Evolutionary conservation across 352 stramenopile species (phyloP).

Genomic region (Phytophthora idaei): DNA sequence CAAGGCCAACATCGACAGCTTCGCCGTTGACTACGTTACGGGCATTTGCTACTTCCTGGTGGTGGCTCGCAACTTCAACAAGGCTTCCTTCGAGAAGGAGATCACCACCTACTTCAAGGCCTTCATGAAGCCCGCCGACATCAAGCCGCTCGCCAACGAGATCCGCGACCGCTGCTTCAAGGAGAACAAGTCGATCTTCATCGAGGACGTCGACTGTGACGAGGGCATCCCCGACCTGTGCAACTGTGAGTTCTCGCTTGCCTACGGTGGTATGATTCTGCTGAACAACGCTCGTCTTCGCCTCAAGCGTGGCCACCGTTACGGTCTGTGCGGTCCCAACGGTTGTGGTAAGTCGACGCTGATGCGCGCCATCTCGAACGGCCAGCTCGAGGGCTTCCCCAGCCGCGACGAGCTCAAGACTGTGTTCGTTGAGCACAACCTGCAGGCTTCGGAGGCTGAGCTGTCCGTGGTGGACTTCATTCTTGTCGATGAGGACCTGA

Average conservation of each 20-base stretch:
- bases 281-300: constrained; percentile 92
- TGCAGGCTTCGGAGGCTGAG: constrained; percentile 91
- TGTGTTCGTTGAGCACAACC: constrained; percentile 97
- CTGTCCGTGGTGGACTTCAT: constrained; percentile 88
- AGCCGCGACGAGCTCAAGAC: constrained; percentile 94
- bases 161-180: constrained; percentile 90
- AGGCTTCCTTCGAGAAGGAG: constrained; percentile 94
- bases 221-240: constrained; percentile 97
- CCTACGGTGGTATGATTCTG: constrained; percentile 93
- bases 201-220: constrained; percentile 97
- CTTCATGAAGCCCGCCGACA: constrained; percentile 68
- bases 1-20: constrained; percentile 91
- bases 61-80: constrained; percentile 94
- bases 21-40: constrained; percentile 90
- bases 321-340: constrained; percentile 95
- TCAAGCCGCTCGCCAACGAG: constrained; percentile 68
- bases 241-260: constrained; percentile 99
- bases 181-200: constrained; percentile 91
- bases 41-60: constrained; percentile 87
- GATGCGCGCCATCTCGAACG: constrained; percentile 95
- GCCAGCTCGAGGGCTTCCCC: constrained; percentile 97
- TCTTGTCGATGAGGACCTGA: constrained; percentile 88
- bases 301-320: constrained; percentile 91
- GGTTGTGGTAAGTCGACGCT: constrained; percentile 96
- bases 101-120: constrained; percentile 89